Evolutionary conservation across 192 early-diverging fungal genomes (phyloP).

Genomic region (Gonapodya sp.): DNA sequence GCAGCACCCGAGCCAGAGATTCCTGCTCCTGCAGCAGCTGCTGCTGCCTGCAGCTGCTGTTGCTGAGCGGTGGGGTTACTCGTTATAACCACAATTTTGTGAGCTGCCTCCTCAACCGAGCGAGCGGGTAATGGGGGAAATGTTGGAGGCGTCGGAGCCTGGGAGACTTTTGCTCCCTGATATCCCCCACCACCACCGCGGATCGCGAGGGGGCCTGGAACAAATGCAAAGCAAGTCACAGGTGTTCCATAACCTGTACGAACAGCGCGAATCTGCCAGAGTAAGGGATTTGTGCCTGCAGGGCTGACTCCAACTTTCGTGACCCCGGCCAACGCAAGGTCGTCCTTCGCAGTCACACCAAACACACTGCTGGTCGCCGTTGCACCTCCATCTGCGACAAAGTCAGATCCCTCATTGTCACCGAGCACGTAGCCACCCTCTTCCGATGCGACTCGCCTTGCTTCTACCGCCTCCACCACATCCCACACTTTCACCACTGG

Average conservation of each 20-base stretch:
- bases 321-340: neutral
- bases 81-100: neutral
- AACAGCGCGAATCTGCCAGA: neutral
- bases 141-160: neutral
- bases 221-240: neutral
- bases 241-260: conserved; percentile 3
- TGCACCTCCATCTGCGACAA: too few relatives aligned
- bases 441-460: conserved; percentile 14
- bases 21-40: neutral
- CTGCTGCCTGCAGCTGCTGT: neutral
- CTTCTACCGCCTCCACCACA: conserved; percentile 43
- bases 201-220: neutral
- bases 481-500: conserved; percentile 48
- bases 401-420: too few relatives aligned
- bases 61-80: neutral
- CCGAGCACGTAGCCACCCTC: too few relatives aligned
- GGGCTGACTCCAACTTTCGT: too few relatives aligned
- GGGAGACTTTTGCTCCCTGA: neutral
- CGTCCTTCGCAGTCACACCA: too few relatives aligned
- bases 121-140: neutral
- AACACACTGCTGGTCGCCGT: too few relatives aligned
- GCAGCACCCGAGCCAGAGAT: neutral
- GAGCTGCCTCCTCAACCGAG: neutral
- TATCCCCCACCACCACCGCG: neutral
- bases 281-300: neutral